Evolutionary conservation across 495 filamentous ascomycete genomes (phyloP), one percentile per base, ranked within the genome.

Genomic region (Annulohypoxylon maeteangense): DNA sequence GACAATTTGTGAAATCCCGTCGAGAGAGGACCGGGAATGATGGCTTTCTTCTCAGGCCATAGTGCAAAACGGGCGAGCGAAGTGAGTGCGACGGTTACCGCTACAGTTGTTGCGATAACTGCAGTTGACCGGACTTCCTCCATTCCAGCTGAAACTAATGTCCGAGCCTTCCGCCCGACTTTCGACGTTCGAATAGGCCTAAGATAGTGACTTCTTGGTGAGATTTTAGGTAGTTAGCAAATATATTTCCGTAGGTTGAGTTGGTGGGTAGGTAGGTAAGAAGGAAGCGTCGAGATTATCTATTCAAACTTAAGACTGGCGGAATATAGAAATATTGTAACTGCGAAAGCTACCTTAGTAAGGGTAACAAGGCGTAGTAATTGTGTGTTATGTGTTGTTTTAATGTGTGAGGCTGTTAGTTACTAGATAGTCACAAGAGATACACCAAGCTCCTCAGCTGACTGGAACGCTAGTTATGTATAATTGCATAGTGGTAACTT

Each of bases 1-100:
- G 79, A 71, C 18, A 81, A 67, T 2, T 58, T 60, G 4, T 75
- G 77, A 1, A 81, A 44, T 20, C 74, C 68, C 2, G 78, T 80
- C 18, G 74, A 75, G 6, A 84, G 76, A 38, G 82, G 80, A 32
- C 76, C 77, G 16, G 68, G 74, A 64, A 80, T 75, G 59, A 81
- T 54, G 58, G 76, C 71, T 22, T 65, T 78, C 32, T 72, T 78
- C 4, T 54, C 56, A 29, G 81, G 80, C 78, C 75, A 79, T 14
- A 84, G 67, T 1, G 72, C 48, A 25, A 58, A 54, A 16, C 76
- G 74, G 56, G 74, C 58, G n/a, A 81, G 56, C 12, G 74, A 74
- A 27, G 75, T 63, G 57, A 78, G 55, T 32, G 78, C 67, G 32
- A 74, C 44, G n/a, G 78, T 72, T 32, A 80, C 64, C 7, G 75